Base-by-base conservation (phyloP, 495 filamentous ascomycete genomes). In the Aspergillus bridgeri region DNA sequence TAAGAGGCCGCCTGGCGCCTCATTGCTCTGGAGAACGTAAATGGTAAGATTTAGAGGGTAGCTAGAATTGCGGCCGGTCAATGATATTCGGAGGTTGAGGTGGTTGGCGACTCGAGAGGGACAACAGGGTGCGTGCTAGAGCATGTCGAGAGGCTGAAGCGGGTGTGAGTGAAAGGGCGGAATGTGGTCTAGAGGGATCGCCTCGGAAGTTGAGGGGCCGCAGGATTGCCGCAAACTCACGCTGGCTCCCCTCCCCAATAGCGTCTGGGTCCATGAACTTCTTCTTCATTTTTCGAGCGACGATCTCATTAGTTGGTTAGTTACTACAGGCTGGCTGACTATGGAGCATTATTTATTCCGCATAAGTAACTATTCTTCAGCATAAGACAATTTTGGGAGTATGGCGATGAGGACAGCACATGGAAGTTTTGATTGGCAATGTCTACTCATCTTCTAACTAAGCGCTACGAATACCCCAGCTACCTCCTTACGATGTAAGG, bases 161-260 rank as follows among this genome's bases (percentile, higher is more conserved):
- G 47, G 20, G 33, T 24, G 46, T 5, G 38, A 27, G 50, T n/a
- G 18, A 55, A 48, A 48, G 43, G 27, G 44, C 44, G 6, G 23
- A 45, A 23, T n/a, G 43, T 18, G 42, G 15, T 27, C 11, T 33
- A 43, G 44, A 46, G 24, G 48, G 48, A 50, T 57, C 46, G 29
- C 47, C 47, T 51, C 46, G 54, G 54, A 51, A 42, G 54, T 57
- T 57, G 54, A 57, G 54, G 54, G 54, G 54, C 47, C 33, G 46
- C 48, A 51, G 46, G 54, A 49, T 56, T 56, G 53, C 44, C 44
- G 53, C 27, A 27, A 25, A 11, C 25, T 57, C 25, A 17, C 19
- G 48, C 22, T n/a, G 22, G n/a, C n/a, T n/a, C n/a, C n/a, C n/a
- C n/a, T n/a, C 48, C 48, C 19, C 19, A 25, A 23, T 23, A n/a